These are phyloP conservation scores for Gymnopilus dilepis DNA, from an alignment of 768 basidiomycete genomes.

Conservation along the genomic window DNA sequence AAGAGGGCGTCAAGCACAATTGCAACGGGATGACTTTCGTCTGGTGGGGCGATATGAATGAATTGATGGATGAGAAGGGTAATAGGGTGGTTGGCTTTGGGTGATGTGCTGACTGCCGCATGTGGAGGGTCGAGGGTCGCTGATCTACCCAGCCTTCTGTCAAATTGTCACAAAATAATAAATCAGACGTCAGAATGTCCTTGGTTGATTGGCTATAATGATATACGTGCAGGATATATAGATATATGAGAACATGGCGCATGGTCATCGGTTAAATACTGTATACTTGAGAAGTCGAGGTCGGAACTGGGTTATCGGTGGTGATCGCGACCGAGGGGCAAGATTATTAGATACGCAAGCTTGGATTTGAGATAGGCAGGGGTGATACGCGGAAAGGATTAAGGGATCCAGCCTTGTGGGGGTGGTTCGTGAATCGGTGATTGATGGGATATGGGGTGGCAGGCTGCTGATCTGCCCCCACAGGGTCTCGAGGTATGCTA, in stretches of 20 bases:
- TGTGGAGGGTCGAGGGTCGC: too few relatives aligned
- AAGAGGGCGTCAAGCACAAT: too few relatives aligned
- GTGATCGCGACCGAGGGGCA: not conserved
- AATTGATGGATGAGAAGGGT: too few relatives aligned
- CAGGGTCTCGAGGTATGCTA: conserved; percentile 2
- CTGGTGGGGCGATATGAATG: too few relatives aligned
- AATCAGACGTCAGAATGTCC: not conserved
- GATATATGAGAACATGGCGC: conserved; percentile 15
- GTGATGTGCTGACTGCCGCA: too few relatives aligned
- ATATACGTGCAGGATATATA: conserved; percentile 15
- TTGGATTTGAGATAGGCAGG: not conserved
- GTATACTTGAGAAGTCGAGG: not conserved
- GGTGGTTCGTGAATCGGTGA: not conserved
- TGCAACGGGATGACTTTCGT: too few relatives aligned
- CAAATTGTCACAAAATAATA: too few relatives aligned
- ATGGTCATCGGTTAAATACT: not conserved
- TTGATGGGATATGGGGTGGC: not conserved
- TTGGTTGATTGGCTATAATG: conserved; percentile 11
- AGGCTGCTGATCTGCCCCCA: not conserved
- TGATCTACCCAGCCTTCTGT: too few relatives aligned
- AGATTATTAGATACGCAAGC: not conserved
- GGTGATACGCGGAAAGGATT: not conserved
- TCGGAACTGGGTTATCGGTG: not conserved
- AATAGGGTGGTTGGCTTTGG: too few relatives aligned
- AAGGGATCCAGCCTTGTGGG: conserved; percentile 7